Evolutionary conservation across 371 early-diverging fungal genomes (phyloP), one percentile per base, ranked within the genome.

Genomic region (Saksenaea oblongispora): DNA sequence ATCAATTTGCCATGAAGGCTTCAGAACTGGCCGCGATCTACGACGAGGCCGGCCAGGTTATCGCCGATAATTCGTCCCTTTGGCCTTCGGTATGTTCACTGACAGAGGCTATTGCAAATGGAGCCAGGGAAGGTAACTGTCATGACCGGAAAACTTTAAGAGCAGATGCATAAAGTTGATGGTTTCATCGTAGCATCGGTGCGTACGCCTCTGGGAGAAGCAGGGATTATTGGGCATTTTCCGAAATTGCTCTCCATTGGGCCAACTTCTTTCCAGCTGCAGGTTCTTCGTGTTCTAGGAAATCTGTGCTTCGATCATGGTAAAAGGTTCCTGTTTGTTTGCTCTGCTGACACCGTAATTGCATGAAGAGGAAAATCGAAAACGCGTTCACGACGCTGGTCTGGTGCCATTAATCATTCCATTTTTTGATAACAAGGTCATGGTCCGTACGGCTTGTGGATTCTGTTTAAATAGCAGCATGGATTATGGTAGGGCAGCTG

Each of bases 251-350:
- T 81, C 34, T 59, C 73, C 42, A 58, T 66, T 27, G 73, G 65
- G 10, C 63, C 73, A 15, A 31, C 56, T 1, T 61, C 74, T 15
- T 83, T 83, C 34, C 71, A 74, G 31, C 71, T 89, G 27, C 90
- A 92, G 62, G 81, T 84, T 4, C 76, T 92, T 36, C 83, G 93
- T 11, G 89, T 89, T 1, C 65, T 91, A 27, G 93, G 90, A 15
- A 93, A 93, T 63, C 71, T 91, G 34, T 93, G 92, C 61, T 90
- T 86, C 72, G 92, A 93, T 71, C 78, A 91, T 66, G 91, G 93
- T 91, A 81, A 63, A 58, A 62, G 28, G 4, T n/a, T 17, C 39
- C 11, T 51, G 26, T 17, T n/a, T 51, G 3, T 36, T n/a, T 47
- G 31, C 24, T 56, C 18, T 54, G 18, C 17, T 55, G 18, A 47